phyloP scores from a whole-genome alignment of 106 monocot genomes.

The Xerophyta viscosa region DNA sequence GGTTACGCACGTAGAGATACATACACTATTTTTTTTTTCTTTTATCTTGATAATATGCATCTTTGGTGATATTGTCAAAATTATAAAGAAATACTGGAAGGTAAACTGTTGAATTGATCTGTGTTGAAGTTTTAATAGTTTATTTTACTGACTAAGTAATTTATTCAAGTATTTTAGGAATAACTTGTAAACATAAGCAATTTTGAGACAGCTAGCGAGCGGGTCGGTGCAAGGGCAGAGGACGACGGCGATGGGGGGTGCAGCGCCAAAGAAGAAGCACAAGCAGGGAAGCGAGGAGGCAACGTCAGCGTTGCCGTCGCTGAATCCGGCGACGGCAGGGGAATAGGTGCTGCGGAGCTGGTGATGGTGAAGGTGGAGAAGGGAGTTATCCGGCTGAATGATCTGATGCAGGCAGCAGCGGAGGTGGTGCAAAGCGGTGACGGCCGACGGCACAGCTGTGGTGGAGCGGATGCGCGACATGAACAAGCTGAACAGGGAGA shows the following conservation, averaged over 20 bases:
- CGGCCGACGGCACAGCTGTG: constrained; percentile 28
- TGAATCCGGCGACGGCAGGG: not conserved
- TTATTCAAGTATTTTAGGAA: too few relatives aligned
- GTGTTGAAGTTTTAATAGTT: too few relatives aligned
- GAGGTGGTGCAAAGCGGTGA: constrained; percentile 72
- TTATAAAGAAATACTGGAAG: too few relatives aligned
- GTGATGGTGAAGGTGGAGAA: constrained; percentile 45
- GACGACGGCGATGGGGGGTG: not conserved
- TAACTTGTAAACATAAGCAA: too few relatives aligned
- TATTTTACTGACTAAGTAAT: too few relatives aligned
- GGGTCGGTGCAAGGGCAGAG: constrained; percentile 1
- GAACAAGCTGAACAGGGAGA: constrained; percentile 41
- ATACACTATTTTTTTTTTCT: too few relatives aligned
- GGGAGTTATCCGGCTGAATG: constrained; percentile 44
- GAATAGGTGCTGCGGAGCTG: constrained; percentile 10
- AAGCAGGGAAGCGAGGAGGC: not conserved
- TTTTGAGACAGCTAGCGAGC: not conserved
- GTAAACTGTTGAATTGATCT: too few relatives aligned
- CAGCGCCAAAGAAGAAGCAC: not conserved
- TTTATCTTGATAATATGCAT: too few relatives aligned
- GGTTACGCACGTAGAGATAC: too few relatives aligned
- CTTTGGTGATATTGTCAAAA: too few relatives aligned
- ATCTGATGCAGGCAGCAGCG: constrained; percentile 86
- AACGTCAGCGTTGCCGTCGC: not conserved
- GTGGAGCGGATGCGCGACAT: constrained; percentile 64